Evolutionary conservation across 257 asterid species (phyloP), one percentile per base, ranked within the genome.

Genomic region (Rehmannia glutinosa): DNA sequence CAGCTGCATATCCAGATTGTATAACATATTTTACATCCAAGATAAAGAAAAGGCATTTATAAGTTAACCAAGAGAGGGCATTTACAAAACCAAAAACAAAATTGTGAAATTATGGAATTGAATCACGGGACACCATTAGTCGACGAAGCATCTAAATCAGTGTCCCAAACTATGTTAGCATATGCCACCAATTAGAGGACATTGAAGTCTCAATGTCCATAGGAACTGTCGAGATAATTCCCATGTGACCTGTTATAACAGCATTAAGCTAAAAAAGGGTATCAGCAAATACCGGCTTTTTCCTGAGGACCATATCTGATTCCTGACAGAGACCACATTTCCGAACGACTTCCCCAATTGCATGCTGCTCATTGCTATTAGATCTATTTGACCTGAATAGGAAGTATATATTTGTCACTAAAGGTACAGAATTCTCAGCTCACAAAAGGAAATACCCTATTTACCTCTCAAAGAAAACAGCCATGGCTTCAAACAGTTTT

Each of bases 401-500:
- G 71, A 50, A 82, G 69, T 5, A 32, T 21, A 41, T 49, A 62
- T 56, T 78, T 55, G 60, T 78, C 64, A 68, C 23, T 55, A 28
- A 54, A 62, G 61, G 69, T 39, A 41, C 11, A 24, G 21, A 3
- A 13, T 17, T 70, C 39, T 68, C 50, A 10, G 41, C 17, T 46
- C 36, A 33, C 35, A 45, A 72, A 24, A 19, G n/a, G 56, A 49
- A 16, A 57, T 54, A 64, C 67, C 17, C 9, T 3, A 24, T 62
- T 66, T 70, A 93, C 99, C 99, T 90, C 72, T 90, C 96, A 77
- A 93, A 93, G 79, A 88, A 93, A 72, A 86, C 76, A 45, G 76
- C 84, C 99, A 93, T 93, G 68, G 99, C 89, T 73, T 90, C 97
- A 59, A 93, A 84, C 56, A 90, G 86, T 80, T 88, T 90, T 77